Evolutionary conservation across 768 basidiomycete genomes (phyloP).

Genomic region (Jaapia argillacea): DNA sequence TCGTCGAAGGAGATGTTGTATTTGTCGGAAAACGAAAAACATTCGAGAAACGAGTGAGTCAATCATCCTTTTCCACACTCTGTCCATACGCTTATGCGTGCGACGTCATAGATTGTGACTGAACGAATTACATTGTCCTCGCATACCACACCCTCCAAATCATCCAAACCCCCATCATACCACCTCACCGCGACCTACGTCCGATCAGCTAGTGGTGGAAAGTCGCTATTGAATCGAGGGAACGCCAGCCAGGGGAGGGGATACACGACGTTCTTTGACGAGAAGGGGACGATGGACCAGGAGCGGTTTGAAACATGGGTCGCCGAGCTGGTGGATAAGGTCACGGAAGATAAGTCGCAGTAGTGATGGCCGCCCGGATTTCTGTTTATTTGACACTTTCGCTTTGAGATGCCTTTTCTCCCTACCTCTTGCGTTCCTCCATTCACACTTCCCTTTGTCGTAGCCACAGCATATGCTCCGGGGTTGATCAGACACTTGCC

Average conservation of each 20-base stretch:
- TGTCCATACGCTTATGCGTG: conserved; percentile 2
- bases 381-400: background rate
- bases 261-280: conserved; percentile 76
- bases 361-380: conserved; percentile 5
- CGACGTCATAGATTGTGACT: conserved; percentile 66
- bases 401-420: too few species aligned
- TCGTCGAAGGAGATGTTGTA: conserved; percentile 74
- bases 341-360: conserved; percentile 57
- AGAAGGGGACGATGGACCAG: conserved; percentile 68
- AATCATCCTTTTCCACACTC: background rate
- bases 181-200: conserved; percentile 57
- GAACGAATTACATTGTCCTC: conserved; percentile 80
- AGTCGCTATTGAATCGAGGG: conserved; percentile 70
- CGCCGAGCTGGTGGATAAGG: conserved; percentile 56
- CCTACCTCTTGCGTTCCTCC: too few species aligned
- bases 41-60: conserved; percentile 68
- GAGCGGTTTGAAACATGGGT: conserved; percentile 73
- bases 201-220: conserved; percentile 77
- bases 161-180: conserved; percentile 53
- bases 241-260: conserved; percentile 44
- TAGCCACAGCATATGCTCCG: too few species aligned
- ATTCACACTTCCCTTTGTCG: too few species aligned
- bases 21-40: conserved; percentile 89
- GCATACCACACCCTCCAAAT: conserved; percentile 46
- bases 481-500: too few species aligned